These are phyloP conservation scores for Penicillium sp. DNA, from an alignment of 2,329 filamentous ascomycete species.

Conservation along the genomic window DNA sequence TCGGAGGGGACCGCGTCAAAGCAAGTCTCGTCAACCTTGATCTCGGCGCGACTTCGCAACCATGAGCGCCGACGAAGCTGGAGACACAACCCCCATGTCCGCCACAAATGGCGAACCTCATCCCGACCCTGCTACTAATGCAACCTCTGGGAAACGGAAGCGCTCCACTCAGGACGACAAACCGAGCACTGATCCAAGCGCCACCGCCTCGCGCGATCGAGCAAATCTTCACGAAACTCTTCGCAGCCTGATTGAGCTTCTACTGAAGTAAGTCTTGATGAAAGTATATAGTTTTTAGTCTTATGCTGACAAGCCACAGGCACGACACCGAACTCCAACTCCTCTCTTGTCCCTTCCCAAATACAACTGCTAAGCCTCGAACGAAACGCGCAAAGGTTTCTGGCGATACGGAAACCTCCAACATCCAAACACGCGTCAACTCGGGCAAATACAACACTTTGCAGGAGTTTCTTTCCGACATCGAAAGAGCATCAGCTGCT, in stretches of 20 bases:
- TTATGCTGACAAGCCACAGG: conserved; percentile 30
- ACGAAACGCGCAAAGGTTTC: conserved; percentile 44
- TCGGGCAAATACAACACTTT: conserved; percentile 40
- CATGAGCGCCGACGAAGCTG: conserved; percentile 41
- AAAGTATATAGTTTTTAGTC: not conserved
- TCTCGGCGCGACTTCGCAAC: conserved; percentile 24
- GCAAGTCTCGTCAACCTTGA: conserved; percentile 11
- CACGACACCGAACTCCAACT: conserved; percentile 45
- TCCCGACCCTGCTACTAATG: conserved; percentile 28
- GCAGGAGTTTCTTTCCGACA: conserved; percentile 43
- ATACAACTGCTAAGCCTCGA: conserved; percentile 39
- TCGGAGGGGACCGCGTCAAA: conserved; percentile 17
- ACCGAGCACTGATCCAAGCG: conserved; percentile 23
- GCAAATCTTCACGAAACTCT: conserved; percentile 35
- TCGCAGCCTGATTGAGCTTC: conserved; percentile 34
- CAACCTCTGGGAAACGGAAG: conserved; percentile 44
- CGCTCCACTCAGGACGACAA: conserved; percentile 37
- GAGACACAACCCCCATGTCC: conserved; percentile 29
- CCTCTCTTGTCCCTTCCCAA: conserved; percentile 39
- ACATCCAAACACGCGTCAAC: conserved; percentile 39
- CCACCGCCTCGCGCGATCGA: conserved; percentile 29
- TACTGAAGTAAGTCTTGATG: conserved; percentile 29
- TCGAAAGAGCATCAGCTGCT: conserved; percentile 39
- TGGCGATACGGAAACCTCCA: conserved; percentile 33
- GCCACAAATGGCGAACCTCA: conserved; percentile 36